Evolutionary conservation across 257 asterid genomes (phyloP), one percentile per base, ranked within the genome.

Genomic region (Paulownia fortunei): DNA sequence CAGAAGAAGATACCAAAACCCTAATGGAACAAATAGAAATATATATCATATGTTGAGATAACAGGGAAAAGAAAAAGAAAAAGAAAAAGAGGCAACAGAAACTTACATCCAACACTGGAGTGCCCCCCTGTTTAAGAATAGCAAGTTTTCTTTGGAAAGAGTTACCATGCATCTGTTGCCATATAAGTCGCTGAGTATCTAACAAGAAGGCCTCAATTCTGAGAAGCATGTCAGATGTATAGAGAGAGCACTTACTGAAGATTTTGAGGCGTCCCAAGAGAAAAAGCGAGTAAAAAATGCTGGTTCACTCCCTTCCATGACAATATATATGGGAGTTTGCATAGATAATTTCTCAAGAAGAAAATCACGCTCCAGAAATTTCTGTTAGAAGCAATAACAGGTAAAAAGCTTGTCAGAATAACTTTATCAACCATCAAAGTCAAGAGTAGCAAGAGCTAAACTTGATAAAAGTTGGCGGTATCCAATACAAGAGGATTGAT

Each of bases 71-170:
- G 51, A 36, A 41, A 56, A 41, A 59, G n/a, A n/a, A n/a, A n/a
- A n/a, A n/a, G n/a, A n/a, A 47, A 18, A 16, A 47, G 49, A 69
- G 72, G 65, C 32, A 42, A 18, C 10, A 51, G 44, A 81, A 76
- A 80, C 88, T 86, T 77, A 88, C 93, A 41, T 83, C 88, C 69
- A 83, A 58, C 46, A 74, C 26, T 15, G 88, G 82, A 63, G 87
- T 83, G 74, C 81, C 87, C 4, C 92, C 92, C 21, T 85, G 59
- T 80, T 86, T 92, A 59, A 93, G 82, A n/a, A 92, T 70, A 18
- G 96, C 85, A 74, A 93, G 90, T 79, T 89, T 93, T 71, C 97
- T 82, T 86, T 93, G 94, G 80, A 92, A 93, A 24, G 97, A 92
- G 87, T 92, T 87, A 13, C 98, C 98, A 36, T 84, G 94, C 92